These are phyloP conservation scores for Hirschfeldia incana DNA, from an alignment of 345 rosid species.

Conservation along the genomic window DNA sequence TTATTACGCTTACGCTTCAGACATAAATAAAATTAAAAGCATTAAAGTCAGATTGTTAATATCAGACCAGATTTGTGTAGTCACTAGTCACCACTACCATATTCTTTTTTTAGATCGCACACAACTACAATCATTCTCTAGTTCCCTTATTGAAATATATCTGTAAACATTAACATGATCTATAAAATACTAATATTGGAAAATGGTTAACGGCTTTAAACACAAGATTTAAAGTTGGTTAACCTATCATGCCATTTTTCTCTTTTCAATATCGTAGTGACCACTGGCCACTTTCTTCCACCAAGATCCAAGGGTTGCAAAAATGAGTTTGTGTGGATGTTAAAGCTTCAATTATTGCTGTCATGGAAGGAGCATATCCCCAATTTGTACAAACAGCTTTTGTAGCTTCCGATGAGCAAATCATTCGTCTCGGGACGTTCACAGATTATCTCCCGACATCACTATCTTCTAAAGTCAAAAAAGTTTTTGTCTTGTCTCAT, in stretches of 20 bases:
- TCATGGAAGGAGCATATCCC: constrained; percentile 34
- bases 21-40: background rate
- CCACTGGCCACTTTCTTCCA: constrained; percentile 21
- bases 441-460: constrained; percentile 41
- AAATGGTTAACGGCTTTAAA: constrained; percentile 10
- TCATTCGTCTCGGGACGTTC: constrained; percentile 34
- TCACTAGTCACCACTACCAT: constrained; percentile 17
- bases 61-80: constrained; percentile 15
- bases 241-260: background rate
- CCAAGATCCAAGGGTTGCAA: background rate
- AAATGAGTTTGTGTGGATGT: background rate
- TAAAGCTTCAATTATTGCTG: constrained; percentile 26
- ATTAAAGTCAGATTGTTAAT: background rate
- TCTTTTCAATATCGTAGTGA: background rate
- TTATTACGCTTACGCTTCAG: no score
- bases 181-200: background rate
- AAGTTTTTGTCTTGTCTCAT: constrained; percentile 37
- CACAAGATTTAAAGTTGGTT: background rate
- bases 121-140: constrained; percentile 28
- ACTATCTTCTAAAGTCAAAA: constrained; percentile 41
- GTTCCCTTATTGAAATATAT: background rate
- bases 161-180: background rate
- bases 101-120: constrained; percentile 19
- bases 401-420: constrained; percentile 41
- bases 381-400: constrained; percentile 39